Percentiles rank a stretch among this genome's conserved stretches.
These are phyloP conservation scores for Irpex sp. DNA, from an alignment of 1,284 basidiomycete species.

Conservation along the genomic window DNA sequence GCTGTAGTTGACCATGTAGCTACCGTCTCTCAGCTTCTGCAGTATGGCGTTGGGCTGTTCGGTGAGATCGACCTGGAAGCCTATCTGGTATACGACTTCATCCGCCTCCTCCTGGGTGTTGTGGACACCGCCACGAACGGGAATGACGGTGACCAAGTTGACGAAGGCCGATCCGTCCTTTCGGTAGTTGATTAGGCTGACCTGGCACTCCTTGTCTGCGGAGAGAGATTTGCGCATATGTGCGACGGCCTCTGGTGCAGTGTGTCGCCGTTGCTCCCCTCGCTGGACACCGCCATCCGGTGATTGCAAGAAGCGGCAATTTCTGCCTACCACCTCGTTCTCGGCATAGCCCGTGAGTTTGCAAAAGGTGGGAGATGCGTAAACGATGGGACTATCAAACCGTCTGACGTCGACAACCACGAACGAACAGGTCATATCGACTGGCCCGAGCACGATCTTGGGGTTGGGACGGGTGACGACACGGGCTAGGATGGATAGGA, in stretches of 20 bases:
- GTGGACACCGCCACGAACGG: constrained; percentile 64
- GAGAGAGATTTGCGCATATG: constrained; percentile 64
- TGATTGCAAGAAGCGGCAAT: constrained; percentile 85
- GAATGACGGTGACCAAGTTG: constrained; percentile 85
- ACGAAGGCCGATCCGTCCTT: constrained; percentile 85
- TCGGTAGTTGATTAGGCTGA: constrained; percentile 83
- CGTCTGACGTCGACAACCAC: constrained; percentile 82
- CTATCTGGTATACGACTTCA: constrained; percentile 82
- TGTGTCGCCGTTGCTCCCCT: constrained; percentile 67
- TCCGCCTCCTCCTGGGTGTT: constrained; percentile 44
- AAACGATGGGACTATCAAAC: constrained; percentile 84
- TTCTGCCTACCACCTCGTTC: constrained; percentile 80
- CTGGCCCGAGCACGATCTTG: constrained; percentile 79
- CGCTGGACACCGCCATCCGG: constrained; percentile 65
- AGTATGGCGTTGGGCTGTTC: constrained; percentile 85
- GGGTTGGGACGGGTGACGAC: constrained; percentile 77
- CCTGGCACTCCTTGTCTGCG: constrained; percentile 85
- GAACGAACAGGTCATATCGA: constrained; percentile 90
- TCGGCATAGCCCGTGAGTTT: constrained; percentile 82
- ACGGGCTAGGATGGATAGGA: constrained; percentile 78
- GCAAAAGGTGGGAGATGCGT: constrained; percentile 80
- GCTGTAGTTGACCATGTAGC: constrained; percentile 58
- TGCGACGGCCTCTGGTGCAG: constrained; percentile 66
- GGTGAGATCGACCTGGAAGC: constrained; percentile 89
- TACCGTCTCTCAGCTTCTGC: constrained; percentile 72